Evolutionary conservation across 306 rosid species (phyloP), one percentile per base, ranked within the genome.

Genomic region (Glycine latifolia): DNA sequence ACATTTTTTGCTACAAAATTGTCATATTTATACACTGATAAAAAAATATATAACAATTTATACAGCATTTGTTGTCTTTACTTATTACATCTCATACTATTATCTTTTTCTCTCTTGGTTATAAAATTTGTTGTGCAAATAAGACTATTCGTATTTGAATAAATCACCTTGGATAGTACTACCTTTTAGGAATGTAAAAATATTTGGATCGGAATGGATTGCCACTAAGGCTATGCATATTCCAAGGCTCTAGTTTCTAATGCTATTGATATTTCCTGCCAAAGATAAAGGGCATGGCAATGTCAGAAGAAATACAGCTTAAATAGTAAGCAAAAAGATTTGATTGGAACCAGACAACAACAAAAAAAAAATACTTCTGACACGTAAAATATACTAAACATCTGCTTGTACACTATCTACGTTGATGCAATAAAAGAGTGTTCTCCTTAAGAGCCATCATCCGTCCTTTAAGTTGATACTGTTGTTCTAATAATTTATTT

Each of bases 221-320:
- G 67, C 59, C 78, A 82, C 59, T 16, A 33, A 43, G 47, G 60
- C 87, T 72, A 80, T 54, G 41, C 79, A 75, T 56, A 62, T 77
- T 87, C 83, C 76, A 52, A 54, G 67, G 80, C 87, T 84, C 76
- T 75, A 33, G 86, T 87, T 87, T 91, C 97, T 74, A 81, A 69
- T 61, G 92, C 87, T 62, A 91, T 31, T 61, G 90, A 90, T 71
- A 91, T 89, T 87, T 90, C 97, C 98, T 94, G 91, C 85, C 72
- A 63, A 76, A 44, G 49, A 59, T 73, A 70, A 67, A 78, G 80
- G 63, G 13, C 26, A 48, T 14, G 63, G 14, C 59, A 14, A 35
- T 49, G 63, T 71, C 41, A 74, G 80, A 56, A 71, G 53, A 80
- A 76, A 41, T 71, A 31, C 11, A 44, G 70, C 8, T 73, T 48